Percentiles rank a stretch among this genome's conserved stretches.
These are phyloP conservation scores for Vicia faba DNA, from an alignment of 306 rosid species.

Conservation along the genomic window DNA sequence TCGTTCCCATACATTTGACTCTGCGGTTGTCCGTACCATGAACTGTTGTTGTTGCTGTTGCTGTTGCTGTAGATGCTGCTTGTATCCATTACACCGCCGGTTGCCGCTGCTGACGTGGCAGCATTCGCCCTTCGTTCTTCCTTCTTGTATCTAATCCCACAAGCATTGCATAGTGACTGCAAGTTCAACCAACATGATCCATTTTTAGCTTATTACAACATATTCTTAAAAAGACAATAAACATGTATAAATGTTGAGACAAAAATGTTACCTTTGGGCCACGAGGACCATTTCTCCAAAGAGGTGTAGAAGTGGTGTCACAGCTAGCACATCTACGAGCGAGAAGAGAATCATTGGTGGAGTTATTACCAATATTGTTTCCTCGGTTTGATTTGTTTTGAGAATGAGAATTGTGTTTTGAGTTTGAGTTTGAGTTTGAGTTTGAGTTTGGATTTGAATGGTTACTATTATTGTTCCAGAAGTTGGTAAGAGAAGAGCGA, in stretches of 20 bases:
- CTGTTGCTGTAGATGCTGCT: slow-evolving; percentile 39
- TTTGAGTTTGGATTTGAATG: background rate
- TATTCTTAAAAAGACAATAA: background rate
- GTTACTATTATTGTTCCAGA: background rate
- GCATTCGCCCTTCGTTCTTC: slow-evolving; percentile 85
- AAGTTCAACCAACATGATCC: background rate
- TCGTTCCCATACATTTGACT: slow-evolving; percentile 60
- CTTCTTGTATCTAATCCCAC: slow-evolving; percentile 95
- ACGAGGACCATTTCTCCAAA: slow-evolving; percentile 96
- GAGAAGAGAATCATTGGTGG: slow-evolving; percentile 60
- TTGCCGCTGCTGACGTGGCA: slow-evolving; percentile 32
- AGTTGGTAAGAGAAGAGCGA: slow-evolving; percentile 29
- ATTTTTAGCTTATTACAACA: background rate
- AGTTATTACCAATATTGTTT: background rate
- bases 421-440: background rate
- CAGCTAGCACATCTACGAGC: slow-evolving; percentile 99
- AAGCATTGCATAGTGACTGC: slow-evolving; percentile 97
- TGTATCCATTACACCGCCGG: slow-evolving; percentile 43
- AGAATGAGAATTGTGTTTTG: slow-evolving; percentile 3
- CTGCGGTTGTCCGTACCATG: slow-evolving; percentile 55
- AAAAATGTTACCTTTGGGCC: slow-evolving; percentile 80
- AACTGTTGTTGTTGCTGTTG: slow-evolving; percentile 35
- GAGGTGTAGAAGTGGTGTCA: slow-evolving; percentile 97
- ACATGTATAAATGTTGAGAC: too few relatives aligned
- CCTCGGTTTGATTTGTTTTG: slow-evolving; percentile 38